A percentile compares a stretch with the other conserved stretches of the same genome.
These are phyloP conservation scores for Penicillium herquei DNA, from an alignment of 495 filamentous ascomycete genomes.

Conservation along the genomic window DNA sequence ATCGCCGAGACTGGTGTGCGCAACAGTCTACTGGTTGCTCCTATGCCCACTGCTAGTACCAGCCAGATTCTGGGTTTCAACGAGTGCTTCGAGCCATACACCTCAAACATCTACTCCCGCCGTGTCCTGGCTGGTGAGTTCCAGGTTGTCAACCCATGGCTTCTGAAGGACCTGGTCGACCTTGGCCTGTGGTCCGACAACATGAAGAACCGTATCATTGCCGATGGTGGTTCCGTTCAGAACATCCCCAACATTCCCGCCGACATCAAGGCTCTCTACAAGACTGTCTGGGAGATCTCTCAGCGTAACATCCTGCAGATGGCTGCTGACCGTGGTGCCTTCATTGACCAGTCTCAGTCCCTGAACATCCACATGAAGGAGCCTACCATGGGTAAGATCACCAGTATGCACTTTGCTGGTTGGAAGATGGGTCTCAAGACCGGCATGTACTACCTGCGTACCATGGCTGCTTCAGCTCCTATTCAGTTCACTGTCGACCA, in stretches of 20 bases:
- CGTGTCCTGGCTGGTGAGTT: constrained; percentile 98
- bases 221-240: constrained; percentile 93
- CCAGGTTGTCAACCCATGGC: constrained; percentile 99
- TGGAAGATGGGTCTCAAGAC: constrained; percentile 99
- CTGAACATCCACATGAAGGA: constrained; percentile 99
- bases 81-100: constrained; percentile 99
- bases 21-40: constrained; percentile 91
- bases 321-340: constrained; percentile 96
- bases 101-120: constrained; percentile 98
- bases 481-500: constrained; percentile 99
- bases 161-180: constrained; percentile 96
- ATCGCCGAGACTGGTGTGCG: constrained; percentile 90
- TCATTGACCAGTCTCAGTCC: constrained; percentile 97
- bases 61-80: constrained; percentile 98
- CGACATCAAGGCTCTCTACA: constrained; percentile 96
- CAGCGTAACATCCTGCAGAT: constrained; percentile 94
- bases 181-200: constrained; percentile 98
- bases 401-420: constrained; percentile 97
- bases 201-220: constrained; percentile 99
- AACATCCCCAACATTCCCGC: constrained; percentile 93
- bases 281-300: constrained; percentile 99
- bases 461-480: constrained; percentile 91
- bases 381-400: constrained; percentile 99
- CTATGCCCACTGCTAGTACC: constrained; percentile 96
- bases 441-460: constrained; percentile 99